Base-by-base conservation (phyloP, 257 asterid genomes). In the Cynanchum wilfordii region DNA sequence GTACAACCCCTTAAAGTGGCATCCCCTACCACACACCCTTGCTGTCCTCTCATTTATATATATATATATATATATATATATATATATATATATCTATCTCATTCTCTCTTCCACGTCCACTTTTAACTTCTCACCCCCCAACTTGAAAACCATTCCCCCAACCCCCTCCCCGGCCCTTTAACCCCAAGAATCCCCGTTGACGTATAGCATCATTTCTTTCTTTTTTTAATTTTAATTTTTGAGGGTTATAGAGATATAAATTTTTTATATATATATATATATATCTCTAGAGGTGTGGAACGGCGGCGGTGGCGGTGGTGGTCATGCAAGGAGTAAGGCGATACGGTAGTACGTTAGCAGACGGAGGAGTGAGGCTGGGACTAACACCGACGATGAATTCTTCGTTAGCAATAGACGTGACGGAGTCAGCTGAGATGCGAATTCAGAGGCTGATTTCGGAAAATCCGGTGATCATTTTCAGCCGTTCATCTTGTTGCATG, bases 401-500 rank as follows among this genome's bases (percentile, higher is more conserved):
- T 0, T 96, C 95, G 0, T 87, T 92, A 0, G 86, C 97, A 60
- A 87, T 90, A 80, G 94, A 86, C 78, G 86, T 84, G 47, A 30
- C 78, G 0, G 98, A 93, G 71, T 83, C 98, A 1, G 57, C 95
- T 5, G 92, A 85, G 91, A 86, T 77, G 91, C 91, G 96, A 38
- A 84, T 91, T 84, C 89, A 83, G 11, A 96, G 98, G 58, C 91
- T 91, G 73, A 83, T 91, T 66, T 70, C 90, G 36, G 98, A 93
- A 75, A 91, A 91, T 45, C 98, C 97, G 9, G 89, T 93, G 70
- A 72, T 93, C 77, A 91, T 93, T 72, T 91, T 93, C 81, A 87
- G 87, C 84, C 94, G 97, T 30, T 75, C 96, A 1, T 76, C 98
- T 36, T 93, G 98, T 76, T 91, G 92, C 94, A 93, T 93, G 97